Evolutionary conservation across 345 rosid genomes (phyloP).

Genomic region (Mangifera indica): DNA sequence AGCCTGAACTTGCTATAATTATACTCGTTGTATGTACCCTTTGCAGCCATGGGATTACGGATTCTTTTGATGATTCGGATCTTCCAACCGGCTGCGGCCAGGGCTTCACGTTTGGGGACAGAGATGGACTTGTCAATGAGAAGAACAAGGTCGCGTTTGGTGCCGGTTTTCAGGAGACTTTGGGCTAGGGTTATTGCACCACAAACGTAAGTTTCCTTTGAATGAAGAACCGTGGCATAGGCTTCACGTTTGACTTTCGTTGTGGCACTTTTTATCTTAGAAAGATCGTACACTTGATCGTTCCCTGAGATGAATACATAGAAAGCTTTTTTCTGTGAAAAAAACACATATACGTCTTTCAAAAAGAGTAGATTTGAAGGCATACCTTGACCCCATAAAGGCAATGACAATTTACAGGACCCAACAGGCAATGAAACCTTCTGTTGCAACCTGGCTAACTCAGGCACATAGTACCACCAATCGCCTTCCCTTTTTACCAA

Average conservation of each 20-base stretch:
- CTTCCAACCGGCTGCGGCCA: conserved; percentile 76
- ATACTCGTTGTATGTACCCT: conserved; percentile 71
- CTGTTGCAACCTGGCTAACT: conserved; percentile 56
- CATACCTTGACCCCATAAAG: conserved; percentile 88
- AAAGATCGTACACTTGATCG: conserved; percentile 57
- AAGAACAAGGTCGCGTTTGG: conserved; percentile 80
- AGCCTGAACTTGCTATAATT: conserved; percentile 90
- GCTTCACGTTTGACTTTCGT: conserved; percentile 61
- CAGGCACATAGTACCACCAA: conserved; percentile 84
- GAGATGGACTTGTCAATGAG: conserved; percentile 81
- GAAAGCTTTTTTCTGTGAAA: no score
- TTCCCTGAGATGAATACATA: conserved; percentile 38
- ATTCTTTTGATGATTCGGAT: conserved; percentile 63
- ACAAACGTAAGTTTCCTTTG: conserved; percentile 79
- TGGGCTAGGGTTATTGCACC: conserved; percentile 94
- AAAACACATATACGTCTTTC: no score
- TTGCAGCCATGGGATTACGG: conserved; percentile 76
- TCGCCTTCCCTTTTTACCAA: conserved; percentile 66
- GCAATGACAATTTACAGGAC: conserved; percentile 75
- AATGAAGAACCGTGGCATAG: conserved; percentile 87
- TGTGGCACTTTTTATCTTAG: conserved; percentile 50
- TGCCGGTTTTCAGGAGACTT: conserved; percentile 74
- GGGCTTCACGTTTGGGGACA: conserved; percentile 53
- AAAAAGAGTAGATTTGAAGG: not conserved
- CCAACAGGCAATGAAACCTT: conserved; percentile 78